Percentiles rank a stretch among this genome's conserved stretches.
These are phyloP conservation scores for Syzygium grande DNA, from an alignment of 345 rosid genomes.

Conservation along the genomic window DNA sequence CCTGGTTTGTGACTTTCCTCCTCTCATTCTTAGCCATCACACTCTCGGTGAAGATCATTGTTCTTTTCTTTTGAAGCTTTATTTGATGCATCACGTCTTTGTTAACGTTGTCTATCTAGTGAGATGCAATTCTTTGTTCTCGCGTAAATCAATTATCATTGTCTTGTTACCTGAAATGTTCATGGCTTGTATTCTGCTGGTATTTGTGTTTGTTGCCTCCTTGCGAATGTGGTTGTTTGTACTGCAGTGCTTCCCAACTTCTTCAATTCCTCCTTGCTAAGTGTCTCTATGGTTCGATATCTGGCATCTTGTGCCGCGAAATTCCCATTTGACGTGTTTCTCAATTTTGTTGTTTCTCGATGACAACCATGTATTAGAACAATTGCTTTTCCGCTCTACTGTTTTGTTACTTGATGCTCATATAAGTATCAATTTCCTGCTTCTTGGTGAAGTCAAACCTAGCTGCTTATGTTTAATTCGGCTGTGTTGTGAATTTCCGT, in stretches of 20 bases:
- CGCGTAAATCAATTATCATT: background rate
- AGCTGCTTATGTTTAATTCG: background rate
- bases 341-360: background rate
- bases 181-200: background rate
- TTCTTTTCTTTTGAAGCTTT: background rate
- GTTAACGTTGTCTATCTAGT: background rate
- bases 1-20: slow-evolving; percentile 52
- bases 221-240: background rate
- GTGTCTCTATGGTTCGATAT: background rate
- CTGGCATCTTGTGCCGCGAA: background rate
- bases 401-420: background rate
- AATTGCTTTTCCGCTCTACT: background rate
- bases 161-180: background rate
- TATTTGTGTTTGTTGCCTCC: background rate
- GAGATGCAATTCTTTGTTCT: background rate
- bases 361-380: background rate
- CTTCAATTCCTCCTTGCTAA: background rate
- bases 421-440: background rate
- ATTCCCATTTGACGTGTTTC: background rate
- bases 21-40: background rate
- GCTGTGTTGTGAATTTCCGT: background rate
- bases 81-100: background rate
- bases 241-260: background rate
- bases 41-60: background rate
- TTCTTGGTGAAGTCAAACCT: background rate